phyloP scores from a whole-genome alignment of 2,329 filamentous ascomycete genomes.

The Camptophora hylomeconis region DNA sequence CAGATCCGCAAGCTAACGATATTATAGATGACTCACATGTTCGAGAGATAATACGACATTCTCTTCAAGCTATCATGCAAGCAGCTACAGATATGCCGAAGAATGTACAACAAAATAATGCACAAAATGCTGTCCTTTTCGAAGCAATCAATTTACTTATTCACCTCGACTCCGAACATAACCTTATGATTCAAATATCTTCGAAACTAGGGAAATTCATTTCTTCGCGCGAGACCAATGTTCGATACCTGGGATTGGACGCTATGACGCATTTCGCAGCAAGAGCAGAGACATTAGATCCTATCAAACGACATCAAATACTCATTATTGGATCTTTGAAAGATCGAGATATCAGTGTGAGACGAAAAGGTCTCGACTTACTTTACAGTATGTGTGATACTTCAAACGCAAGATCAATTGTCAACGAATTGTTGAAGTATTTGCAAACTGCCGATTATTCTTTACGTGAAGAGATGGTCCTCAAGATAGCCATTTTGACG shows the following conservation, averaged over 20 bases:
- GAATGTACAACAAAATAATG: conserved; percentile 98
- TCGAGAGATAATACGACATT: conserved; percentile 81
- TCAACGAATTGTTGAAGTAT: conserved; percentile 85
- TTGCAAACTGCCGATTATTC: conserved; percentile 94
- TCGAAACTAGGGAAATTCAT: conserved; percentile 86
- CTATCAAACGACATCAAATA: conserved; percentile 95
- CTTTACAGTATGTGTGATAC: conserved; percentile 99
- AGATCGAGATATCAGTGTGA: conserved; percentile 92
- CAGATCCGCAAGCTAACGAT: background rate
- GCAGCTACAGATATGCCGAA: conserved; percentile 86
- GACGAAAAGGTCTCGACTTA: conserved; percentile 86
- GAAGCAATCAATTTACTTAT: conserved; percentile 98
- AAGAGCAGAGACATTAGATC: conserved; percentile 81
- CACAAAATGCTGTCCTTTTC: conserved; percentile 93
- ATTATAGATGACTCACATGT: conserved; percentile 74
- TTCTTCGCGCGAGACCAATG: conserved; percentile 91
- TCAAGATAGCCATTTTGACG: conserved; percentile 96
- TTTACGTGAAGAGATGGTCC: conserved; percentile 96
- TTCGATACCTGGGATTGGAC: conserved; percentile 87
- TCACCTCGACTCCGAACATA: conserved; percentile 87
- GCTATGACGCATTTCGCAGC: conserved; percentile 97
- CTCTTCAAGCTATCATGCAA: conserved; percentile 80
- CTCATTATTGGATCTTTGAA: conserved; percentile 90
- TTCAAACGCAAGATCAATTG: conserved; percentile 85
- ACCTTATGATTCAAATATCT: conserved; percentile 92